Percentiles rank a stretch among this genome's conserved stretches.
Conservation (phyloP, 441 rosid genomes). For the Aleurites moluccanus region DNA sequence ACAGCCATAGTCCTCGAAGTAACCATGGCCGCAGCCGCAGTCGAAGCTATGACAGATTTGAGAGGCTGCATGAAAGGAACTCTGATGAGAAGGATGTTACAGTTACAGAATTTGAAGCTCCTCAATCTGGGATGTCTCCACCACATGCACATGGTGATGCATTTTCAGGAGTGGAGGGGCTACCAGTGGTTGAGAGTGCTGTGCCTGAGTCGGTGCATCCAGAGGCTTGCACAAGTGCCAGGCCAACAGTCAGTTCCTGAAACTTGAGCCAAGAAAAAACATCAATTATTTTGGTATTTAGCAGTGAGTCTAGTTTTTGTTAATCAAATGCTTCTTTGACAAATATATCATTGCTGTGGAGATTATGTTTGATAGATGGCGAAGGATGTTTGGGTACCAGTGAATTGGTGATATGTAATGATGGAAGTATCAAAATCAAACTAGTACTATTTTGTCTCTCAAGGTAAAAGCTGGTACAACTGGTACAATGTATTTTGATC, state of each 20-base stretch:
- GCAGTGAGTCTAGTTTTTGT: not conserved
- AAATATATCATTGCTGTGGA: not conserved
- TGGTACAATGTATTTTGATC: not conserved
- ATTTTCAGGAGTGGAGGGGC: conserved; percentile 22
- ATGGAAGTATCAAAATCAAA: not conserved
- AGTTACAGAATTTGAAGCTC: conserved; percentile 30
- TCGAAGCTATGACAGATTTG: conserved; percentile 46
- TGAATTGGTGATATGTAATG: not conserved
- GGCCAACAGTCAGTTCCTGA: conserved; percentile 23
- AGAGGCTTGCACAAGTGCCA: conserved; percentile 21
- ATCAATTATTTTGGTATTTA: not conserved
- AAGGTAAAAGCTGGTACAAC: no score
- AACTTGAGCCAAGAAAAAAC: conserved; percentile 4
- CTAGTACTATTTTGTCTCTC: not conserved
- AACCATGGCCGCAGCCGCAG: conserved; percentile 44
- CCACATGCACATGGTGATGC: conserved; percentile 24
- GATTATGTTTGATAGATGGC: not conserved
- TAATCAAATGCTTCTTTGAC: not conserved
- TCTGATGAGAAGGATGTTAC: conserved; percentile 30
- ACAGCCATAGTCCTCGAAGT: conserved; percentile 35
- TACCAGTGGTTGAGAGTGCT: conserved; percentile 18
- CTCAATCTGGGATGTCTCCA: conserved; percentile 29
- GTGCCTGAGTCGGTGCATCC: conserved; percentile 29
- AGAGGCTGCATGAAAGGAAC: conserved; percentile 34
- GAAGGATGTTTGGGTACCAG: not conserved